These are phyloP conservation scores for Neurospora sublineolata DNA, from an alignment of 495 filamentous ascomycete species.

Conservation along the genomic window DNA sequence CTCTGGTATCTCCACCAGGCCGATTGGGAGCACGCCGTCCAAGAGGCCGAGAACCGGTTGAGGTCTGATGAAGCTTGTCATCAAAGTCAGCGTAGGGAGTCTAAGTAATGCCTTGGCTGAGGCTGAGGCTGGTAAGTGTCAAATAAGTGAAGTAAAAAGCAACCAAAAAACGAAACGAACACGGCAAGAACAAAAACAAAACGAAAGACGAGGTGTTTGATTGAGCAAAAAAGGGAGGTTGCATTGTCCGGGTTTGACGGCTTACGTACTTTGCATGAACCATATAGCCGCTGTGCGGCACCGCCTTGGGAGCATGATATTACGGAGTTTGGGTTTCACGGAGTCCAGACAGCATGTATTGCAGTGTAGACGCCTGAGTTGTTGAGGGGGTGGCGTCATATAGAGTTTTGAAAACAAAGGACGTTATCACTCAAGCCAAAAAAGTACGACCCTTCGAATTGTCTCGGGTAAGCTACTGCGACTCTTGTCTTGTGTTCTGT, in stretches of 20 bases:
- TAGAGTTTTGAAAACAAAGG: not conserved
- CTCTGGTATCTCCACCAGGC: conserved; percentile 18
- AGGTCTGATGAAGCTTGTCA: conserved; percentile 14
- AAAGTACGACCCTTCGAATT: not conserved
- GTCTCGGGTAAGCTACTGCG: not conserved
- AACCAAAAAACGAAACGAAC: not conserved
- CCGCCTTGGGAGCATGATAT: not conserved
- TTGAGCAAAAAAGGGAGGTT: not conserved
- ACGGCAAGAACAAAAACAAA: not conserved
- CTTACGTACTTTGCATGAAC: not conserved
- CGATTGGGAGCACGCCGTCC: conserved; percentile 21
- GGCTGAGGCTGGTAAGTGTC: not conserved
- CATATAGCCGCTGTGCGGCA: not conserved
- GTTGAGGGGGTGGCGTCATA: not conserved
- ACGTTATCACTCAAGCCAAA: not conserved
- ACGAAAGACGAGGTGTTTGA: not conserved
- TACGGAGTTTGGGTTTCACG: not conserved
- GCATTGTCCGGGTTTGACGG: not conserved
- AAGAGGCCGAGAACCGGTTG: conserved; percentile 18
- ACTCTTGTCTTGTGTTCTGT: not conserved
- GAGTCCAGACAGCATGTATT: not conserved
- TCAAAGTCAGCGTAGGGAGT: not conserved
- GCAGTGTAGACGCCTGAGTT: not conserved
- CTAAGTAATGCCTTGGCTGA: not conserved
- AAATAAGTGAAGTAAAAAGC: not conserved